Conservation (phyloP, 2,329 filamentous ascomycete genomes). For the Colletotrichum filicis region DNA sequence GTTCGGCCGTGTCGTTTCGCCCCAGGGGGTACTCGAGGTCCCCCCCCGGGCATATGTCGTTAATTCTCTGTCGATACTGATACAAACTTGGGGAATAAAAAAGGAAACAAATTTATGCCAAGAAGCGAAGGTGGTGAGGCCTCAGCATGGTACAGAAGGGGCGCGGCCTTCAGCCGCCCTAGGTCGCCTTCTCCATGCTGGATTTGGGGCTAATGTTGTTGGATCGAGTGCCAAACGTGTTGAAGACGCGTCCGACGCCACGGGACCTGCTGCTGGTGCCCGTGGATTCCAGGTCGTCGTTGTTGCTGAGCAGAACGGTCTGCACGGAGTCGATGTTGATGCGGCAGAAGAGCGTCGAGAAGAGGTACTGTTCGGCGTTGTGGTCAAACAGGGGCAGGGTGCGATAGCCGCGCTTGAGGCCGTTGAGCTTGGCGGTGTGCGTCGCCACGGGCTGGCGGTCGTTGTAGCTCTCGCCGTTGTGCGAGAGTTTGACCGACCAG, state of each 20-base stretch:
- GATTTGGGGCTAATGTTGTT: slow-evolving; percentile 62
- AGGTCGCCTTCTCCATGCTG: slow-evolving; percentile 59
- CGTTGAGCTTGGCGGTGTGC: slow-evolving; percentile 92
- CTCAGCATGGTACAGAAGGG: slow-evolving; percentile 5
- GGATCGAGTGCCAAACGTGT: slow-evolving; percentile 64
- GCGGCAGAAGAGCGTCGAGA: slow-evolving; percentile 93
- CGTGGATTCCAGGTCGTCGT: slow-evolving; percentile 42
- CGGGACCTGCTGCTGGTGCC: slow-evolving; percentile 66
- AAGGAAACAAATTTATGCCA: slow-evolving; percentile 29
- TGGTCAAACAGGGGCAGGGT: slow-evolving; percentile 90
- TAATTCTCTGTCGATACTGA: slow-evolving; percentile 33
- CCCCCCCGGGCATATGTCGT: slow-evolving; percentile 23
- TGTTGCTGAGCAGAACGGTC: slow-evolving; percentile 65
- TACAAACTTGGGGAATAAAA: slow-evolving; percentile 27
- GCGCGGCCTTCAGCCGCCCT: slow-evolving; percentile 27
- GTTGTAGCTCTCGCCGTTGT: slow-evolving; percentile 77
- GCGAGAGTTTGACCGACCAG: slow-evolving; percentile 90
- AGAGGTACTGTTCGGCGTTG: slow-evolving; percentile 91
- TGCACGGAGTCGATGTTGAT: slow-evolving; percentile 74
- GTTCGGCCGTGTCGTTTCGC: slow-evolving; percentile 36
- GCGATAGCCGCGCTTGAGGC: slow-evolving; percentile 90
- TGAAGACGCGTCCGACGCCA: slow-evolving; percentile 58
- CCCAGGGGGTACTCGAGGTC: slow-evolving; percentile 17
- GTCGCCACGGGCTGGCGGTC: slow-evolving; percentile 79
- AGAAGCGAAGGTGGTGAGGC: slow-evolving; percentile 26